These are phyloP conservation scores for Diplogelasinospora grovesii DNA, from an alignment of 495 filamentous ascomycete species.

Conservation along the genomic window DNA sequence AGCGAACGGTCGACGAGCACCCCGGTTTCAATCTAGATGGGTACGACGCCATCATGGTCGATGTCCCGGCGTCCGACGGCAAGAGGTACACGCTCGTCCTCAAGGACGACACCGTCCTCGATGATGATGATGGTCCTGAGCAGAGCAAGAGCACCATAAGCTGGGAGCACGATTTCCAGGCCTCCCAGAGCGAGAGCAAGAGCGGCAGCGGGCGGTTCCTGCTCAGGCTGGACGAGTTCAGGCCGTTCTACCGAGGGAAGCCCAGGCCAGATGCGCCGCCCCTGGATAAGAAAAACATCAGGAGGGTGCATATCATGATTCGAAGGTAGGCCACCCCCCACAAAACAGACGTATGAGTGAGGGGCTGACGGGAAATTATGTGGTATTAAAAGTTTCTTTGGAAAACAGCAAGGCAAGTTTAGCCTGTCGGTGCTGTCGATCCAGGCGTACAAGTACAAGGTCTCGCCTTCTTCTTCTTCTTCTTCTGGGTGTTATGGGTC, in stretches of 20 bases:
- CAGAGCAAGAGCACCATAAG: conserved; percentile 55
- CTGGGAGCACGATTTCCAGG: conserved; percentile 50
- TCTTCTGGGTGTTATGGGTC: too few species aligned
- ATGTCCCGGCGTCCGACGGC: conserved; percentile 19
- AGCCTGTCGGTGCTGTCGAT: conserved; percentile 40
- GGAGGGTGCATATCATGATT: conserved; percentile 67
- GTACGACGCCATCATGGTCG: conserved; percentile 44
- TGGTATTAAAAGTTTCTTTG: conserved; percentile 59
- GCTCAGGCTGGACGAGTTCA: conserved; percentile 55
- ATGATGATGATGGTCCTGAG: conserved; percentile 52
- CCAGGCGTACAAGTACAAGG: background rate
- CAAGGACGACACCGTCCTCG: conserved; percentile 58
- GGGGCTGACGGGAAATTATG: conserved; percentile 4
- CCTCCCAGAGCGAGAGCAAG: conserved; percentile 1
- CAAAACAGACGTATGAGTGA: conserved; percentile 3
- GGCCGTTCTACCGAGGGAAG: conserved; percentile 66
- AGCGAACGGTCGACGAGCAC: conserved; percentile 52
- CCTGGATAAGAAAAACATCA: conserved; percentile 53
- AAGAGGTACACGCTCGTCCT: conserved; percentile 67
- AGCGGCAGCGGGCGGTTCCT: conserved; percentile 27
- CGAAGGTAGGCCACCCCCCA: conserved; percentile 48
- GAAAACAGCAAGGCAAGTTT: conserved; percentile 64
- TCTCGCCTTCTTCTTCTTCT: too few species aligned
- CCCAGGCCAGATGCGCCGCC: conserved; percentile 47
- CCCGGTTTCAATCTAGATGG: conserved; percentile 48